Evolutionary conservation across 2,329 filamentous ascomycete genomes (phyloP), one percentile per base, ranked within the genome.

Genomic region (Fonsecaea nubica): DNA sequence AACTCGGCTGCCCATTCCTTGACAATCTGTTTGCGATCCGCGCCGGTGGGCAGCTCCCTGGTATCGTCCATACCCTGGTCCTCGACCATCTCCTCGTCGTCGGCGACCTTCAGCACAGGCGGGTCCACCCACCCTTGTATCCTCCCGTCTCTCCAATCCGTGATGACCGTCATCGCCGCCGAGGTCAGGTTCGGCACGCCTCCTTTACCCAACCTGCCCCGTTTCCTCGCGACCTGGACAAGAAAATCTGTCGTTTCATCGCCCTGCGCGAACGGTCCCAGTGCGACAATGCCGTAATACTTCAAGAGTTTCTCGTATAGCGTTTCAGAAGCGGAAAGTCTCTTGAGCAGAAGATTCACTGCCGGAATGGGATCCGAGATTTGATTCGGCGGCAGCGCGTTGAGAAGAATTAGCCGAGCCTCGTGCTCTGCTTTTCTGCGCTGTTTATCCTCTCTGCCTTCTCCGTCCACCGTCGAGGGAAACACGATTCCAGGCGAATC

Each of bases 401-500:
- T 97, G 62, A 97, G 86, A 50, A 97, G 89, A 63, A 96, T 87
- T 25, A 97, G 86, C 74, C 93, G 88, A 33, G 93, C 93, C 77
- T 87, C 82, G 67, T 95, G 91, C 45, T 92, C 90, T 73, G 92
- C 89, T 72, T 86, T 85, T 74, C 85, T 83, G 78, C 89, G 89
- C 72, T 85, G 80, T 64, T 76, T 80, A 62, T 84, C 72, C 69
- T 77, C 77, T 54, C 75, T 76, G 65, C 72, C 67, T 30, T 81
- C 80, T 30, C 76, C 74, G 48, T 88, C 83, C 6, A 74, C 65
- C 7, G 80, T 75, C 32, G 89, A 91, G 8, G 93, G 93, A 84
- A 97, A 97, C 66, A 97, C 92, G 72, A 97, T 96, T 75, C 93
- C 93, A 42, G 93, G 93, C 0, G 93, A 97, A 81, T 97, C 93